These are phyloP conservation scores for Vickermania ingenoplastis DNA, from an alignment of 208 protist genomes.

Conservation along the genomic window DNA sequence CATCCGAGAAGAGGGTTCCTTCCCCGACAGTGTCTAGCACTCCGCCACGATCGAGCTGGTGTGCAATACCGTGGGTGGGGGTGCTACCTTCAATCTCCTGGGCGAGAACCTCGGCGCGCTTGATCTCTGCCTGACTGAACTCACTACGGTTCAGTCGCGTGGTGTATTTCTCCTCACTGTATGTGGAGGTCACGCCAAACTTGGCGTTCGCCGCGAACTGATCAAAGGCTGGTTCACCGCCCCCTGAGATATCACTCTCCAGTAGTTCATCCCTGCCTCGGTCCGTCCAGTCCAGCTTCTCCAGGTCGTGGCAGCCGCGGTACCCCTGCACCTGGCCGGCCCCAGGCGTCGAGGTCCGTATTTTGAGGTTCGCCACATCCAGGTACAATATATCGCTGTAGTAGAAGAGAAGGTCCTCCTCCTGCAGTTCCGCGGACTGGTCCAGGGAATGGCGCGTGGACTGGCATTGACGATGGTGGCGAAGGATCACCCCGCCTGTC, in stretches of 20 bases:
- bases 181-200: slow-evolving; percentile 79
- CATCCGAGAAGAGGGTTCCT: slow-evolving; percentile 72
- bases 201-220: slow-evolving; percentile 80
- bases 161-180: slow-evolving; percentile 83
- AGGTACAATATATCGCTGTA: slow-evolving; percentile 76
- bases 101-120: slow-evolving; percentile 53
- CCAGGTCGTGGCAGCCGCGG: slow-evolving; percentile 48
- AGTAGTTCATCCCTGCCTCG: slow-evolving; percentile 47
- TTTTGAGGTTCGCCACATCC: slow-evolving; percentile 42
- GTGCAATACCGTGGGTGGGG: slow-evolving; percentile 41
- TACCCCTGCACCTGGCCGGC: slow-evolving; percentile 23
- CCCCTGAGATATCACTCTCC: slow-evolving; percentile 37
- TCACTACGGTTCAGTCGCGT: slow-evolving; percentile 75
- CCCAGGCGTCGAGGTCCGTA: slow-evolving; percentile 68
- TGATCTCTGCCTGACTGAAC: slow-evolving; percentile 60
- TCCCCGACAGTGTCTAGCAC: slow-evolving; percentile 51
- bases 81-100: slow-evolving; percentile 63
- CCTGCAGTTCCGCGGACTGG: slow-evolving; percentile 25
- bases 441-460: slow-evolving; percentile 42
- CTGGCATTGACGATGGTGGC: slow-evolving; percentile 35
- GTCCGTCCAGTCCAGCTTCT: slow-evolving; percentile 66
- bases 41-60: slow-evolving; percentile 62
- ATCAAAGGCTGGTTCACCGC: slow-evolving; percentile 80
- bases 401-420: slow-evolving; percentile 31
- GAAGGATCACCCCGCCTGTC: slow-evolving; percentile 41